Conservation (phyloP, 129 eudicot species). For the Tagetes patula region DNA sequence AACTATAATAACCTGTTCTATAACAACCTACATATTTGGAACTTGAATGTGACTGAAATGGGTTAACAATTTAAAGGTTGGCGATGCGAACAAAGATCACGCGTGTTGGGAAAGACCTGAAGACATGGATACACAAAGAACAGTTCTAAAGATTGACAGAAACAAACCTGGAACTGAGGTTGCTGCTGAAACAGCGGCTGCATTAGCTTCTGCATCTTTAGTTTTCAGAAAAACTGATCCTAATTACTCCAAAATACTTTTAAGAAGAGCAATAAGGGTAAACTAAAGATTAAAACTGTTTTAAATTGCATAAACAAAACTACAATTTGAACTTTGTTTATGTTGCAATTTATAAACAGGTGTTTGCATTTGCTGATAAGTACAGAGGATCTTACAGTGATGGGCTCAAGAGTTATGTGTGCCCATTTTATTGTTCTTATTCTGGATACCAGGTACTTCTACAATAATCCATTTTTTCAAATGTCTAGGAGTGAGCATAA, state of each 20-base stretch:
- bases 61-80: background rate
- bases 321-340: background rate
- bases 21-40: background rate
- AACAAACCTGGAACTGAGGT: conserved; percentile 63
- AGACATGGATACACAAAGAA: conserved; percentile 24
- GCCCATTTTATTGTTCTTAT: conserved; percentile 63
- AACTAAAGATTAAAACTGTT: background rate
- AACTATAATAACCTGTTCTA: too few relatives aligned
- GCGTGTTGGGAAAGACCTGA: conserved; percentile 21
- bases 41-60: background rate
- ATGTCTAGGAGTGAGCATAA: too few relatives aligned
- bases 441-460: conserved; percentile 57
- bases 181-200: conserved; percentile 67
- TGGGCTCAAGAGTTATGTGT: conserved; percentile 48
- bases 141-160: conserved; percentile 40
- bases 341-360: conserved; percentile 25
- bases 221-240: conserved; percentile 42
- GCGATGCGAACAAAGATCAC: conserved; percentile 17
- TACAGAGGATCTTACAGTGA: conserved; percentile 54
- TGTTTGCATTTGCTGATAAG: conserved; percentile 59
- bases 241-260: conserved; percentile 41
- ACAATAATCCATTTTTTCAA: too few relatives aligned
- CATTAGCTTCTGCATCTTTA: too few relatives aligned
- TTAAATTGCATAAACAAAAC: background rate
- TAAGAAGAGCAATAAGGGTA: conserved; percentile 49